These are phyloP conservation scores for Purshia tridentata DNA, from an alignment of 306 rosid species.

Conservation along the genomic window DNA sequence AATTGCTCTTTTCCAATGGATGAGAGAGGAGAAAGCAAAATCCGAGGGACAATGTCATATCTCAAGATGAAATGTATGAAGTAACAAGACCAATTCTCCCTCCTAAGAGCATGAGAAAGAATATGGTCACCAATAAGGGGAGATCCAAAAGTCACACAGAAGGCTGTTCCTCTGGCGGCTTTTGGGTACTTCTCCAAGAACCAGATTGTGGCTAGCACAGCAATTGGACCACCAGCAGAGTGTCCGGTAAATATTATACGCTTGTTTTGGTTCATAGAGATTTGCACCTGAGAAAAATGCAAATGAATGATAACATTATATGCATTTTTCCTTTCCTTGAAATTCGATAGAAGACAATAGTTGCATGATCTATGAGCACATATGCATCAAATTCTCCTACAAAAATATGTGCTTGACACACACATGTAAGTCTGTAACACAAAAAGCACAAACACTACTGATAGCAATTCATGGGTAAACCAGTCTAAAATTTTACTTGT, in stretches of 20 bases:
- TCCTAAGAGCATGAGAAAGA: conserved; percentile 70
- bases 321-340: no score
- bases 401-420: no score
- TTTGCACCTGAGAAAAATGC: conserved; percentile 45
- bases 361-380: no score
- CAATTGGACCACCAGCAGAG: conserved; percentile 62
- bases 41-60: conserved; percentile 68
- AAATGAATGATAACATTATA: not conserved
- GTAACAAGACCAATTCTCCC: conserved; percentile 66
- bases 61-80: conserved; percentile 62
- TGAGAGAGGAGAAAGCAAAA: conserved; percentile 60
- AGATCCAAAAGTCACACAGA: conserved; percentile 75
- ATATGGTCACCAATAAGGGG: conserved; percentile 69
- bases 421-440: no score
- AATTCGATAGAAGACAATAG: no score
- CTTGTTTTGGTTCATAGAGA: conserved; percentile 29
- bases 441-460: no score
- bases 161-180: not conserved
- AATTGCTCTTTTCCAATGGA: conserved; percentile 27
- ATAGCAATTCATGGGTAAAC: no score
- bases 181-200: conserved; percentile 40
- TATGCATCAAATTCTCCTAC: no score
- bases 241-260: conserved; percentile 69
- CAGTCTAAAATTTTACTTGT: no score
- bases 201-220: conserved; percentile 65